Percentiles rank a stretch among this genome's conserved stretches.
These are phyloP conservation scores for Xylaria venustula DNA, from an alignment of 495 filamentous ascomycete genomes.

Conservation along the genomic window DNA sequence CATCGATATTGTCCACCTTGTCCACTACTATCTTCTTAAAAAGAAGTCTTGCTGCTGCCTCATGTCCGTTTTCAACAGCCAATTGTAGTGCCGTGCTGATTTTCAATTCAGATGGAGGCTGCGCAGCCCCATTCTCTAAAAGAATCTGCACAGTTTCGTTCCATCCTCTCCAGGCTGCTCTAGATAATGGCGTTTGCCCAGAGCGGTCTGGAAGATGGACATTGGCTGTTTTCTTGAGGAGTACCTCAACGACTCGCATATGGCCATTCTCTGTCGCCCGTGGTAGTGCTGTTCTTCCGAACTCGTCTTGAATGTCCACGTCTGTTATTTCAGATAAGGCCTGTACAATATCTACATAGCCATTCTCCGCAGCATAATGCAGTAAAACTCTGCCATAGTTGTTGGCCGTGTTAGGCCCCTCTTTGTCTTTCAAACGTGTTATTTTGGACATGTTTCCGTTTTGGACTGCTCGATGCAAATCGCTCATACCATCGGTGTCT, in stretches of 20 bases:
- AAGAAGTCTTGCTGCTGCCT: not conserved
- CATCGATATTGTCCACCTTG: not conserved
- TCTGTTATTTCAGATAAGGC: not conserved
- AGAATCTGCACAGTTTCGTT: conserved; percentile 1
- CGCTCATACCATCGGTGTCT: not conserved
- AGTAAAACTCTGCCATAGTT: conserved; percentile 4
- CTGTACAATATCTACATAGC: conserved; percentile 9
- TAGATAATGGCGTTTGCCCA: not conserved
- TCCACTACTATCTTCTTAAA: not conserved
- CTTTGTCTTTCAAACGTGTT: not conserved
- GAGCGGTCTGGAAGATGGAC: not conserved
- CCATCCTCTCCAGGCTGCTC: conserved; percentile 10
- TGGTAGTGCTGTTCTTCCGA: conserved; percentile 3
- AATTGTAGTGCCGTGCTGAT: not conserved
- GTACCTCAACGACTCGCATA: not conserved
- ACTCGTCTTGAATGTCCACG: conserved; percentile 10
- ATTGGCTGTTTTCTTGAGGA: not conserved
- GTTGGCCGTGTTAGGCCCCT: not conserved
- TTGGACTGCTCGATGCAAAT: not conserved
- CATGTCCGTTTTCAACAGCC: not conserved
- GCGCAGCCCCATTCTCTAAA: not conserved
- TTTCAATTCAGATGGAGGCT: not conserved
- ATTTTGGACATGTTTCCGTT: not conserved
- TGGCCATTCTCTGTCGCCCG: conserved; percentile 1
- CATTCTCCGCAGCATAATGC: conserved; percentile 10